Conservation (phyloP, 805 yeast species). For the Cyberlindnera misumaiensis region DNA sequence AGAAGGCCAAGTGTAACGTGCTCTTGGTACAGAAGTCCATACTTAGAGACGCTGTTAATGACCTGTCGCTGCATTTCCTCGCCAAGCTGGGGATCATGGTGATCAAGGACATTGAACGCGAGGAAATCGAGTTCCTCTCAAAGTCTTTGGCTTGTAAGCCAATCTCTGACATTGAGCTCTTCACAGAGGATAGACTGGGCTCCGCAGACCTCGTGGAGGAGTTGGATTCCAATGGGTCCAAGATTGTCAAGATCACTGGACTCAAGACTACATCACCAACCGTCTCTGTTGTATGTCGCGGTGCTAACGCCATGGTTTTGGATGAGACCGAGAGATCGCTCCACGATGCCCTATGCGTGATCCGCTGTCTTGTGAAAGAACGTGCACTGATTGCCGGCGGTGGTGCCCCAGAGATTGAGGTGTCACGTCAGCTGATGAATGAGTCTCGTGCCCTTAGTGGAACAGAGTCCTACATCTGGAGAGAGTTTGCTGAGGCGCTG, state of each 20-base stretch:
- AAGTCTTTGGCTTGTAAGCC: constrained; percentile 88
- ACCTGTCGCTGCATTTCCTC: constrained; percentile 88
- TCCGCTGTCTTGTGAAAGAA: constrained; percentile 81
- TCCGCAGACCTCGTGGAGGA: constrained; percentile 91
- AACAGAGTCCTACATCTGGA: constrained; percentile 55
- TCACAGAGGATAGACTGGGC: constrained; percentile 90
- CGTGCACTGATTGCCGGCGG: constrained; percentile 98
- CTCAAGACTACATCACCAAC: constrained; percentile 68
- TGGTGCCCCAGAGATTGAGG: constrained; percentile 97
- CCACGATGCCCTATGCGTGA: constrained; percentile 91
- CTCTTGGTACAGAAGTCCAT: constrained; percentile 91
- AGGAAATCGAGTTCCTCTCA: constrained; percentile 86
- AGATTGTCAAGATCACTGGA: constrained; percentile 81
- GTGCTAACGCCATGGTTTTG: constrained; percentile 83
- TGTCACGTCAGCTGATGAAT: constrained; percentile 92
- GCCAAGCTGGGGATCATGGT: constrained; percentile 92
- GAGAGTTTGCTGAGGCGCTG: constrained; percentile 75
- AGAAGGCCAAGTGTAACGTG: constrained; percentile 88
- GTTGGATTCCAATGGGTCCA: constrained; percentile 38
- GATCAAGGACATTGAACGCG: constrained; percentile 94
- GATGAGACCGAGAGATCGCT: constrained; percentile 97
- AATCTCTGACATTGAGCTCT: constrained; percentile 89
- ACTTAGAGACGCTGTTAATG: constrained; percentile 80
- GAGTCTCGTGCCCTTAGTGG: constrained; percentile 91
- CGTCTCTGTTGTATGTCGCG: constrained; percentile 88